Evolutionary conservation across 345 rosid species (phyloP).

Genomic region (Iberis pinnata): DNA sequence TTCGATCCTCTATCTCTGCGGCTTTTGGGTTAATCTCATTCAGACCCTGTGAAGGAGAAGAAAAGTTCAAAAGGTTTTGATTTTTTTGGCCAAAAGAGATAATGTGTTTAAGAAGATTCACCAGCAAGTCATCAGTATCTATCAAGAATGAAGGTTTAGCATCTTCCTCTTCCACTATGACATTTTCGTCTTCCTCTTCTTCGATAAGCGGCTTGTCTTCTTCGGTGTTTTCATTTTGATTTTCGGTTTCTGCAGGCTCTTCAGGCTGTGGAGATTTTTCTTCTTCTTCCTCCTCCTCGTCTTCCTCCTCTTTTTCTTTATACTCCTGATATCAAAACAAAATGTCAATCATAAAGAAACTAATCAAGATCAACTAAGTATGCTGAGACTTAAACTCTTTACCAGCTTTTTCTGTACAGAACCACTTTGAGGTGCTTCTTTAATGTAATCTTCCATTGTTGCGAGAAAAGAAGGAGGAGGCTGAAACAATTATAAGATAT

Average conservation of each 20-base stretch:
- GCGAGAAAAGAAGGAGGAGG: conserved; percentile 84
- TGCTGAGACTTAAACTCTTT: neutral
- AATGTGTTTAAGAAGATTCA: conserved; percentile 34
- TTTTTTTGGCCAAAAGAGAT: conserved; percentile 36
- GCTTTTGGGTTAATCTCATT: conserved; percentile 66
- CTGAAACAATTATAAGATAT: conserved; percentile 10
- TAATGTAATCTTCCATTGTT: conserved; percentile 95
- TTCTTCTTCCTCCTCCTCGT: conserved; percentile 10
- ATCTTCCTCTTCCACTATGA: conserved; percentile 17
- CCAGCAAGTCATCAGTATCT: conserved; percentile 38
- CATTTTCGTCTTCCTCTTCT: conserved; percentile 23
- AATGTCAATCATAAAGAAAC: neutral
- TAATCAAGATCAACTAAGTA: neutral
- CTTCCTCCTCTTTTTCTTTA: conserved; percentile 22
- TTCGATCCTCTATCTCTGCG: conserved; percentile 69
- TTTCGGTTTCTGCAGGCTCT: conserved; percentile 15
- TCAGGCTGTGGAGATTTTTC: conserved; percentile 12
- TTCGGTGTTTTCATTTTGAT: conserved; percentile 10
- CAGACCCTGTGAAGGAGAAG: conserved; percentile 42
- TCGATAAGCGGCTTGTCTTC: conserved; percentile 20
- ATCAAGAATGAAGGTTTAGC: conserved; percentile 23
- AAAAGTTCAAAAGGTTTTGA: neutral
- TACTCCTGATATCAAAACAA: conserved; percentile 20
- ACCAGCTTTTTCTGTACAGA: conserved; percentile 77
- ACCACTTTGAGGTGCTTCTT: conserved; percentile 68